Evolutionary conservation across 768 basidiomycete genomes (phyloP).

Genomic region (Amanita inopinata): DNA sequence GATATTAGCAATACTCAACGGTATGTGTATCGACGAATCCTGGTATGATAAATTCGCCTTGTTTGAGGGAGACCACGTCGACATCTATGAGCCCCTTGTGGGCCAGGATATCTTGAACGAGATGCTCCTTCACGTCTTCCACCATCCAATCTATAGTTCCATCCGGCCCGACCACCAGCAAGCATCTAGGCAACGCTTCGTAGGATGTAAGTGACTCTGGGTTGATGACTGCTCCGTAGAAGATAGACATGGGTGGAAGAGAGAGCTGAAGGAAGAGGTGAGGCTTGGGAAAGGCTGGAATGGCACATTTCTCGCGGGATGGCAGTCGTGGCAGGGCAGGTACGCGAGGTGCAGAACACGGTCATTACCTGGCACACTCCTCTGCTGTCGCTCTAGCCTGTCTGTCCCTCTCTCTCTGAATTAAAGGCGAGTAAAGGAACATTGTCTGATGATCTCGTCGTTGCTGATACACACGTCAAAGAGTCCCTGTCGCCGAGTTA

Average conservation of each 20-base stretch:
- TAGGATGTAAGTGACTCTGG: constrained; percentile 35
- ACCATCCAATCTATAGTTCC: constrained; percentile 65
- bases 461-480: constrained; percentile 5
- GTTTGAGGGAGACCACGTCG: constrained; percentile 30
- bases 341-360: too few species aligned
- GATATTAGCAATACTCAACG: constrained; percentile 32
- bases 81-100: constrained; percentile 39
- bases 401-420: too few species aligned
- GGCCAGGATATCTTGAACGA: constrained; percentile 40
- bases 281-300: not conserved
- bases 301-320: not conserved
- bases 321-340: too few species aligned
- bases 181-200: constrained; percentile 37
- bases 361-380: too few species aligned
- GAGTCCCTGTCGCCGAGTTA: not conserved
- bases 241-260: constrained; percentile 21
- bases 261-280: too few species aligned
- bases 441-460: not conserved
- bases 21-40: constrained; percentile 91
- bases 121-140: constrained; percentile 38
- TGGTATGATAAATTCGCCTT: constrained; percentile 69
- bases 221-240: constrained; percentile 50
- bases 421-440: too few species aligned
- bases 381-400: too few species aligned
- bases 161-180: constrained; percentile 39